phyloP scores from a whole-genome alignment of 768 basidiomycete species.

The Pulveroboletus frians region DNA sequence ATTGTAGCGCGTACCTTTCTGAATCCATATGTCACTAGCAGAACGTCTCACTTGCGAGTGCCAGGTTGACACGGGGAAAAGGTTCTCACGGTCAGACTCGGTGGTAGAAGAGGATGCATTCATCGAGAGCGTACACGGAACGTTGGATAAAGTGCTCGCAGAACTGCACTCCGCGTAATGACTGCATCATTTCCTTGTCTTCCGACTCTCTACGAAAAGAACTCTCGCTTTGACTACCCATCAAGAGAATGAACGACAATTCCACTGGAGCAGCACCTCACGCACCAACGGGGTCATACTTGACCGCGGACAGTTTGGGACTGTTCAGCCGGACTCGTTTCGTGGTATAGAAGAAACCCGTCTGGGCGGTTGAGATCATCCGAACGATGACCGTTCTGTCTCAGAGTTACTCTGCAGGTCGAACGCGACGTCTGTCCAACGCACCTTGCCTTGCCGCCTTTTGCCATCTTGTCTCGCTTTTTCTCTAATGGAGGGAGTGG shows the following conservation, averaged over 20 bases:
- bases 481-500: not conserved
- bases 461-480: slow-evolving; percentile 41
- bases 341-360: slow-evolving; percentile 88
- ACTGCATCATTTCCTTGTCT: slow-evolving; percentile 52
- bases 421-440: not conserved
- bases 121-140: not conserved
- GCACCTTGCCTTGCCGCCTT: slow-evolving; percentile 58
- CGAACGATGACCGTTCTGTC: slow-evolving; percentile 78
- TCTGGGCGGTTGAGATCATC: slow-evolving; percentile 86
- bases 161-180: not conserved
- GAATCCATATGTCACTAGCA: not conserved
- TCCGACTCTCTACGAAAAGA: slow-evolving; percentile 74
- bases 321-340: slow-evolving; percentile 61
- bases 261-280: not conserved
- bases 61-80: not conserved
- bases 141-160: not conserved
- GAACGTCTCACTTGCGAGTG: not conserved
- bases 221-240: slow-evolving; percentile 61
- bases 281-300: slow-evolving; percentile 84
- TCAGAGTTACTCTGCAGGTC: not conserved
- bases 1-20: slow-evolving; percentile 10
- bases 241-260: not conserved
- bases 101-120: not conserved
- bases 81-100: not conserved
- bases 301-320: slow-evolving; percentile 82